Base-by-base conservation (phyloP, 257 asterid species). In the Solanum etuberosum region DNA sequence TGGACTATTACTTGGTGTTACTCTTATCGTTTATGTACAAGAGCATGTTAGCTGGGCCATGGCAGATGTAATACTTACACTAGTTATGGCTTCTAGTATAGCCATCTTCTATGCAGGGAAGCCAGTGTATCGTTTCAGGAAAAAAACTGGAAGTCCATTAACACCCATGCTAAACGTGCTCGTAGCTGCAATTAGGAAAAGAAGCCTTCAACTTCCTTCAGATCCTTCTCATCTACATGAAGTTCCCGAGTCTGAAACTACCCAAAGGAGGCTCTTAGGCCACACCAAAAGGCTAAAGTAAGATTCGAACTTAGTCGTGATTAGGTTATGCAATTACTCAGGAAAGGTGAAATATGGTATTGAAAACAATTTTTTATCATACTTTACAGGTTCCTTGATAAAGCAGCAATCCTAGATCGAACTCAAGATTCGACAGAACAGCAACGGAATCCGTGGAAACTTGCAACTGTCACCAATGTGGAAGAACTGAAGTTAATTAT, bases 1-100 rank as follows among this genome's bases (percentile, higher is more conserved):
- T 77, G 99, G 98, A 15, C 91, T 95, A 2, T 54, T 93, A 4
- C 89, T 94, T 11, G 96, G 98, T 1, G 99, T 96, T 6, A 96
- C 98, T 0, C 61, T 94, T 13, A 87, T 96, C 4, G 95, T 94
- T 48, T 95, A 93, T 87, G 68, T 93, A 23, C 98, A 96, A 82
- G 98, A 97, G 7, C 91, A 90, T 34, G 90, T 92, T 54, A 89
- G 98, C 87, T 96, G 97, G 98, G 96, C 93, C 43, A 90, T 92
- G 4, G 99, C 98, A 2, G 96, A 96, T 83, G 35, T 94, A 80
- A 86, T 89, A 77, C 95, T 97, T 20, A 91, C 98, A 10, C 84
- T 76, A 10, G 94, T 91, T 12, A 93, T 97, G 98, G 92, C 93
- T 27, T 27, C 88, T 5, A 88, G 91, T 2, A 70, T 92, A 4